phyloP scores from a whole-genome alignment of 140 eudicot species.

The Flaveria floridana region DNA sequence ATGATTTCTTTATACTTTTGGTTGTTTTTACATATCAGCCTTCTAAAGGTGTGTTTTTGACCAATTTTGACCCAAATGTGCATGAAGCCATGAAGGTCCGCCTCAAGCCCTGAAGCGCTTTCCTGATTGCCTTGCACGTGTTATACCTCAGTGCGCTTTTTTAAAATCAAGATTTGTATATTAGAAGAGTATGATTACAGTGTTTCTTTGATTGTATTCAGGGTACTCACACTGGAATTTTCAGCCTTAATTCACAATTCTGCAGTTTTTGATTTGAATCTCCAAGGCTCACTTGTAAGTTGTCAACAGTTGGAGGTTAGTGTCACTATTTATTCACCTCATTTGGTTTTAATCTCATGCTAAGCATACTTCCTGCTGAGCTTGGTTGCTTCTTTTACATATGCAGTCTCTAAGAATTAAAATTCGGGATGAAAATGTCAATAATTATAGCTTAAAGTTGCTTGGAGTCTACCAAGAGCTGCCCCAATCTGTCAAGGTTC shows the following conservation, averaged over 20 bases:
- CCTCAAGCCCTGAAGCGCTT: neutral
- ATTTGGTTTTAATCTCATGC: neutral
- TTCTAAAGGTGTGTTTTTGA: too few species aligned
- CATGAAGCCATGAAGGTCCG: too few species aligned
- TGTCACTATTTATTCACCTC: neutral
- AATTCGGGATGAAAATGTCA: slow-evolving; percentile 39
- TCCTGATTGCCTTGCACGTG: neutral
- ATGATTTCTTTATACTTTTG: neutral
- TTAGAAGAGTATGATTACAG: neutral
- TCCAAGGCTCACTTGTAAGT: slow-evolving; percentile 29
- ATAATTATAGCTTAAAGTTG: slow-evolving; percentile 26
- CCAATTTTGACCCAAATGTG: neutral
- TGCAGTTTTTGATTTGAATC: slow-evolving; percentile 16
- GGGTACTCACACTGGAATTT: slow-evolving; percentile 59
- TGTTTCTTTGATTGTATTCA: slow-evolving; percentile 25
- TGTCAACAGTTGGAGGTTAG: slow-evolving; percentile 53
- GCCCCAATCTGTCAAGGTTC: slow-evolving; percentile 47
- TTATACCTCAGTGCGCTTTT: neutral
- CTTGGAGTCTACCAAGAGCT: slow-evolving; percentile 32
- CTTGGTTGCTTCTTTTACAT: neutral
- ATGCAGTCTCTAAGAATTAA: slow-evolving; percentile 51
- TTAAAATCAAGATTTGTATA: neutral
- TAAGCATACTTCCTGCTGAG: neutral
- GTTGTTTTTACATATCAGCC: neutral
- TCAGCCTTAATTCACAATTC: slow-evolving; percentile 22